These are phyloP conservation scores for Angomonas deanei DNA, from an alignment of 208 protist species.

Conservation along the genomic window DNA sequence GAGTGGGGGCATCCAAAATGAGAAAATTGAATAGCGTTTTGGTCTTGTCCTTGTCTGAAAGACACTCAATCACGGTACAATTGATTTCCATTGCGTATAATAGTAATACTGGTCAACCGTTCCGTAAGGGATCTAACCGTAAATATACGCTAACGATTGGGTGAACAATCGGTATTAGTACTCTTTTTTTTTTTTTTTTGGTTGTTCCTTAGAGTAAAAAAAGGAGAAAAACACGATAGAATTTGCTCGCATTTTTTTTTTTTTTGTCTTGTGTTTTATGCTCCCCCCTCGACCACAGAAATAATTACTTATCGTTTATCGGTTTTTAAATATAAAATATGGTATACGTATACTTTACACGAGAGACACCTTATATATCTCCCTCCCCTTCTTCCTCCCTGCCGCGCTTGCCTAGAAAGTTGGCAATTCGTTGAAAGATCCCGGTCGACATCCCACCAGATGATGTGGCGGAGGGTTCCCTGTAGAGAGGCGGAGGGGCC, in stretches of 20 bases:
- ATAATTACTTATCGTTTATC: background rate
- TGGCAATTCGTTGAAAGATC: too few relatives aligned
- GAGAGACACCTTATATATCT: too few relatives aligned
- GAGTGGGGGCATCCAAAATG: slow-evolving; percentile 82
- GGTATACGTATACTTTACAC: background rate
- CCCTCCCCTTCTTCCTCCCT: too few relatives aligned
- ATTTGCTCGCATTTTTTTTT: too few relatives aligned
- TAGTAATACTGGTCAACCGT: background rate
- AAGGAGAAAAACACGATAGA: slow-evolving; percentile 9
- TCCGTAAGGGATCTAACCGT: background rate
- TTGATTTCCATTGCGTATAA: slow-evolving; percentile 70
- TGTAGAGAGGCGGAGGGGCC: background rate
- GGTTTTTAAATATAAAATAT: slow-evolving; percentile 1
- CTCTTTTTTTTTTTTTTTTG: slow-evolving; percentile 18
- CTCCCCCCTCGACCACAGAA: too few relatives aligned
- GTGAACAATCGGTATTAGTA: slow-evolving; percentile 10
- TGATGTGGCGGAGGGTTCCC: too few relatives aligned
- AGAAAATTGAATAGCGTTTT: slow-evolving; percentile 67
- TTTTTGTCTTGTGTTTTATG: too few relatives aligned
- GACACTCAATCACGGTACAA: slow-evolving; percentile 78
- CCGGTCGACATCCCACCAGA: too few relatives aligned
- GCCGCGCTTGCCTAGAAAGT: too few relatives aligned
- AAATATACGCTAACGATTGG: background rate
- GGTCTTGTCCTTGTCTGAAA: slow-evolving; percentile 29
- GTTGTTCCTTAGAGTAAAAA: background rate